Percentiles rank a stretch among this genome's conserved stretches.
Conservation (phyloP, 257 asterid species). For the Plectranthus barbatus region DNA sequence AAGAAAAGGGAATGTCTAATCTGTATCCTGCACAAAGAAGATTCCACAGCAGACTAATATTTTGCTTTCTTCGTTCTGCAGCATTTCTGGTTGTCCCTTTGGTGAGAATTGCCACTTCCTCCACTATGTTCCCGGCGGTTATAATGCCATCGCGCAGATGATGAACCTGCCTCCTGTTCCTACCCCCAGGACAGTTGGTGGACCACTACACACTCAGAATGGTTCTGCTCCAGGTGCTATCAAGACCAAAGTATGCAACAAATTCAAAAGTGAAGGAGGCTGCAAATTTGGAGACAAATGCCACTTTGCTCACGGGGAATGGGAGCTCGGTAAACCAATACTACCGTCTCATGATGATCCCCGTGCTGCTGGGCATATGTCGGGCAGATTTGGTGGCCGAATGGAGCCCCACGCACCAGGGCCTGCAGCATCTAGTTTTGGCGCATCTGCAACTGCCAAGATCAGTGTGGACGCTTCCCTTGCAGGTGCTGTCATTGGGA, state of each 20-base stretch:
- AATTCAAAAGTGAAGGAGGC: slow-evolving; percentile 67
- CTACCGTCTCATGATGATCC: slow-evolving; percentile 50
- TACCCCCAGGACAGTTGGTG: slow-evolving; percentile 28
- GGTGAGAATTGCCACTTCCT: slow-evolving; percentile 94
- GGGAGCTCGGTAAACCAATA: slow-evolving; percentile 70
- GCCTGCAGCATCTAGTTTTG: slow-evolving; percentile 53
- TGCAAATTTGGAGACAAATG: slow-evolving; percentile 91
- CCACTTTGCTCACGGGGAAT: slow-evolving; percentile 90
- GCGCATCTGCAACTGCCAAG: slow-evolving; percentile 74
- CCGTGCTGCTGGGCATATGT: slow-evolving; percentile 31
- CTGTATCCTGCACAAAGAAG: too few species aligned
- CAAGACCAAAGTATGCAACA: slow-evolving; percentile 76
- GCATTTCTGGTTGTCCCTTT: slow-evolving; percentile 55
- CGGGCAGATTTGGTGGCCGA: slow-evolving; percentile 40
- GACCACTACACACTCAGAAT: slow-evolving; percentile 32
- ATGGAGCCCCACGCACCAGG: slow-evolving; percentile 40
- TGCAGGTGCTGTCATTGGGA: slow-evolving; percentile 87
- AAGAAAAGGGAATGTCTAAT: too few species aligned
- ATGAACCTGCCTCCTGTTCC: slow-evolving; percentile 75
- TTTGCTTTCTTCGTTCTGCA: slow-evolving; percentile 19
- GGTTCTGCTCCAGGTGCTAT: slow-evolving; percentile 40
- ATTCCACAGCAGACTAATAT: too few species aligned
- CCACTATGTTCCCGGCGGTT: slow-evolving; percentile 83
- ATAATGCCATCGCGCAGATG: slow-evolving; percentile 72
- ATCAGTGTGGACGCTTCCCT: slow-evolving; percentile 74